Conservation (phyloP, 257 asterid genomes). For the Solanum sparsipilum region DNA sequence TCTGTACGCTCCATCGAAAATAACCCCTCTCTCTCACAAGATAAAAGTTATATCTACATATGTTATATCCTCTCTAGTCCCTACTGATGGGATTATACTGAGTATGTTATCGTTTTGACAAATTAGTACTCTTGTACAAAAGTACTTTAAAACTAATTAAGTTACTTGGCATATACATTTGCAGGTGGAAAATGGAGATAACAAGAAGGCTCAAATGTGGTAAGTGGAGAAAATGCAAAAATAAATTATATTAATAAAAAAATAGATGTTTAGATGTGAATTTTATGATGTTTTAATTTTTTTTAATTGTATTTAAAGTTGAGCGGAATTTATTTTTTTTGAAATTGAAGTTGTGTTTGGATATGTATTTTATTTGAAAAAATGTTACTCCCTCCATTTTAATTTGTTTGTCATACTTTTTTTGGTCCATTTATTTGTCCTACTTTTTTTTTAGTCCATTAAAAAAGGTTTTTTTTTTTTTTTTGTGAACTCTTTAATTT, state of each 20-base stretch:
- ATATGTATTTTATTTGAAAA: too few relatives aligned
- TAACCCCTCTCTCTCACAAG: too few relatives aligned
- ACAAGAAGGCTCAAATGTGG: neutral
- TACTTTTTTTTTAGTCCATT: too few relatives aligned
- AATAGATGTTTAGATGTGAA: neutral
- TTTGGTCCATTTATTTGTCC: too few relatives aligned
- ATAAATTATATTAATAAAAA: neutral
- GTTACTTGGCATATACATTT: neutral
- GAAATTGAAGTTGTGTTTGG: neutral
- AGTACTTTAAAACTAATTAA: neutral
- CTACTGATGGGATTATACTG: neutral
- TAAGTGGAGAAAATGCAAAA: slow-evolving; percentile 3
- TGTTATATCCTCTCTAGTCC: neutral
- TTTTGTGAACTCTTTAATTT: too few relatives aligned
- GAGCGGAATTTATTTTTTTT: neutral
- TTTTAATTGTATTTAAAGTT: neutral
- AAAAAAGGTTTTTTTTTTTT: neutral
- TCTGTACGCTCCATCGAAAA: neutral
- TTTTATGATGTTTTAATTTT: neutral
- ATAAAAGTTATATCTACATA: too few relatives aligned
- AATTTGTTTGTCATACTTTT: too few relatives aligned
- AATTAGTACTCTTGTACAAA: neutral
- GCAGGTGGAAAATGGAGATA: slow-evolving; percentile 4
- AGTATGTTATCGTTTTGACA: neutral
- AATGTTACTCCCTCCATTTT: too few relatives aligned